A percentile compares a stretch with the other conserved stretches of the same genome.
Conservation (phyloP, 2,329 filamentous ascomycete species). For the Aschersonia sp. region DNA sequence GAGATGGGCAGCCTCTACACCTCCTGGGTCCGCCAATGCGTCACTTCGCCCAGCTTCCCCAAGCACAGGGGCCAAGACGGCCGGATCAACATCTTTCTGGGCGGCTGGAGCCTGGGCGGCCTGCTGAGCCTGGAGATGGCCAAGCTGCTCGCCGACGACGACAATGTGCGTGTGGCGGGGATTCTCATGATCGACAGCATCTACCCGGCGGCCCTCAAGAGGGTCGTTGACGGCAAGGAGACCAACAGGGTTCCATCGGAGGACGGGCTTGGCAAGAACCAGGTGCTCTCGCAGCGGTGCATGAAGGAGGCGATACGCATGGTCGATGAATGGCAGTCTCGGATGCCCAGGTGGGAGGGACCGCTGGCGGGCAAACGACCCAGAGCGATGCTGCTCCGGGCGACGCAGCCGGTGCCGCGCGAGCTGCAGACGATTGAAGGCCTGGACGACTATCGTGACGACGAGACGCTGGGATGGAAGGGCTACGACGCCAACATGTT, state of each 20-base stretch:
- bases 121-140: conserved; percentile 36
- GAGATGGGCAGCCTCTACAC: conserved; percentile 41
- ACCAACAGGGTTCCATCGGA: conserved; percentile 7
- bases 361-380: conserved; percentile 16
- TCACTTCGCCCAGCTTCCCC: conserved; percentile 16
- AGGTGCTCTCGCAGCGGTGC: conserved; percentile 19
- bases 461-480: conserved; percentile 33
- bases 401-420: conserved; percentile 23
- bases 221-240: conserved; percentile 3
- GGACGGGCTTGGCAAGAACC: conserved; percentile 19
- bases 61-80: conserved; percentile 12
- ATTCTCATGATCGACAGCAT: conserved; percentile 39
- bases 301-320: conserved; percentile 27
- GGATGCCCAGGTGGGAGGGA: conserved; percentile 8
- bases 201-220: conserved; percentile 15
- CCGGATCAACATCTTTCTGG: conserved; percentile 28
- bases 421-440: conserved; percentile 12
- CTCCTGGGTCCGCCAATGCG: conserved; percentile 23
- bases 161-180: conserved; percentile 26
- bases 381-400: conserved; percentile 29
- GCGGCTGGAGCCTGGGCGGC: conserved; percentile 43
- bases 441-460: conserved; percentile 29
- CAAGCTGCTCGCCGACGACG: conserved; percentile 22
- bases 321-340: conserved; percentile 24
- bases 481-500: conserved; percentile 29